phyloP scores from a whole-genome alignment of 1,284 basidiomycete genomes.

The Tetrapyrgos nigripes region DNA sequence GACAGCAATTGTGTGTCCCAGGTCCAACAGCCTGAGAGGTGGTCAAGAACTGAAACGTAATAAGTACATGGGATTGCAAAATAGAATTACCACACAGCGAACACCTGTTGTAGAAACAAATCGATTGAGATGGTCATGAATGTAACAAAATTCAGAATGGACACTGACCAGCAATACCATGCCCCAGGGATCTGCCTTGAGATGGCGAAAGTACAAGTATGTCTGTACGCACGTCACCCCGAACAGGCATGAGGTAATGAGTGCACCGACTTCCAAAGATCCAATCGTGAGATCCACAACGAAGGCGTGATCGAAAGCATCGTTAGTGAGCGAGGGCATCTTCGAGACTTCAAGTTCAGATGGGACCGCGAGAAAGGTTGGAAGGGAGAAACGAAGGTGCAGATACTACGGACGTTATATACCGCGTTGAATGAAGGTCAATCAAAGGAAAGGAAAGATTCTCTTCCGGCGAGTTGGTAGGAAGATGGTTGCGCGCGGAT shows the following conservation, averaged over 20 bases:
- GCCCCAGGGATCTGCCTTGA: background rate
- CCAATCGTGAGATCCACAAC: background rate
- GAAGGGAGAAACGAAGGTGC: no score
- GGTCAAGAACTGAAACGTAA: background rate
- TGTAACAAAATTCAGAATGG: no score
- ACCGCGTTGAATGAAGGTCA: no score
- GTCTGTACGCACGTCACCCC: constrained; percentile 4
- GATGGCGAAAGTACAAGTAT: background rate
- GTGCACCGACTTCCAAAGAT: constrained; percentile 4
- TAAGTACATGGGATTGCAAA: background rate
- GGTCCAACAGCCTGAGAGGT: constrained; percentile 7
- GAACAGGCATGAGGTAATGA: background rate
- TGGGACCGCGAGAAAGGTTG: no score
- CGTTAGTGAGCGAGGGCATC: no score
- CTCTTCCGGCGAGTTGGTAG: no score
- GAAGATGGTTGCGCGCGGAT: no score
- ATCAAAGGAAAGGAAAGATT: no score
- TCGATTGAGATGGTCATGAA: background rate
- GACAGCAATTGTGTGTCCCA: background rate
- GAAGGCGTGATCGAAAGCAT: background rate
- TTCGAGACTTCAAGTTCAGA: no score
- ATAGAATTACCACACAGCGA: background rate
- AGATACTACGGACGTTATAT: no score
- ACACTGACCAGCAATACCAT: background rate
- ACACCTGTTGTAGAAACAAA: background rate